These are phyloP conservation scores for Amanita pallidorosea DNA, from an alignment of 768 basidiomycete species.

Conservation along the genomic window DNA sequence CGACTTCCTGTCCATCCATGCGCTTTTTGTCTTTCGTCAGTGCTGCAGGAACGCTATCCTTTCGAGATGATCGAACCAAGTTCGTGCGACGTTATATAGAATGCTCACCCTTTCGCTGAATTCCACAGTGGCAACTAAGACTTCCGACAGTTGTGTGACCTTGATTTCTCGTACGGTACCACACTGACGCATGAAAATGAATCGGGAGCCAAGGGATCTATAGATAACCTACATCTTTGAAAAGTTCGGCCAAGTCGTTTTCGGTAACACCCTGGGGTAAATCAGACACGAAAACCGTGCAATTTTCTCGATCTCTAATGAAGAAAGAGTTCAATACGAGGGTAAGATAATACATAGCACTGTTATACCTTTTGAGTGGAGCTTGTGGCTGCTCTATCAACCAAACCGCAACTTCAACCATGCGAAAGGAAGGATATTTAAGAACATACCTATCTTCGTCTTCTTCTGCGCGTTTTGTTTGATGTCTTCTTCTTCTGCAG, in stretches of 20 bases:
- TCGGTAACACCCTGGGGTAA: constrained; percentile 47
- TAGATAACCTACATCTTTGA: constrained; percentile 60
- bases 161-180: constrained; percentile 81
- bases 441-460: constrained; percentile 41
- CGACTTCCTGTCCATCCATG: constrained; percentile 61
- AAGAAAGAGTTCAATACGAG: neutral
- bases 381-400: constrained; percentile 31
- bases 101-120: constrained; percentile 54
- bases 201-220: neutral
- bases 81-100: neutral
- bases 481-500: constrained; percentile 49
- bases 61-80: constrained; percentile 6
- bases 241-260: constrained; percentile 58
- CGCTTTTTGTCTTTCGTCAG: constrained; percentile 94
- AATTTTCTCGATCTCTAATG: constrained; percentile 86
- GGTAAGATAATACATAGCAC: neutral
- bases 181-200: constrained; percentile 41
- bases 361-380: constrained; percentile 47
- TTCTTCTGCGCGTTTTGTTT: constrained; percentile 42
- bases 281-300: constrained; percentile 80
- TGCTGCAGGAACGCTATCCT: constrained; percentile 80
- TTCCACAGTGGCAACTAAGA: constrained; percentile 79
- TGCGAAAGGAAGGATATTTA: neutral
- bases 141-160: constrained; percentile 47
- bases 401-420: neutral